Evolutionary conservation across 2,329 filamentous ascomycete species (phyloP), one percentile per base, ranked within the genome.

Genomic region (Penicillium sp.): DNA sequence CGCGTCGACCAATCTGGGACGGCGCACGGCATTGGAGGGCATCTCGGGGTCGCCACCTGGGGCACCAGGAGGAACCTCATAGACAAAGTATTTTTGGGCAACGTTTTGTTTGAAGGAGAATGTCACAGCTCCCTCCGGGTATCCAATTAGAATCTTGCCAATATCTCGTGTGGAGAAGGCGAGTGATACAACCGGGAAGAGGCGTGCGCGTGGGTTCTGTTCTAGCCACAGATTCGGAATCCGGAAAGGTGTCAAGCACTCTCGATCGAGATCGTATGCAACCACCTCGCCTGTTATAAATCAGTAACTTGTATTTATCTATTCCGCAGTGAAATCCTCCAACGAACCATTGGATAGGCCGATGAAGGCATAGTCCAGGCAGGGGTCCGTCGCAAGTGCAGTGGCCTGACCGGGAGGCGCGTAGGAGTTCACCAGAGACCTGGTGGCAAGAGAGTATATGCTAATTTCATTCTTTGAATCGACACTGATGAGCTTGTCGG

Each of bases 81-180:
- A 97, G 59, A 92, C 81, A 63, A 95, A 91, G 72, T 85, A 95
- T 57, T 88, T 87, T 42, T 85, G 76, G 0, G 90, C 80, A 53
- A 86, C 81, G 65, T 91, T 92, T 69, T 95, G 88, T 75, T 99
- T 97, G 79, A 99, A 95, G 2, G 90, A 95, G 73, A 95, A 99
- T 54, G 94, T 82, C 42, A 90, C 90, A 5, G 89, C 91, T 13
- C 94, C 94, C 60, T 92, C 84, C 0, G 84, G 84, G 69, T 97
- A 99, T n/a, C 88, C 92, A 51, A 99, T 88, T 51, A 99, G 74
- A 24, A 99, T 78, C 64, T 90, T 91, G 4, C 94, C 94, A 58
- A 97, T 89, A 68, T 99, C 94, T 62, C 91, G 82, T 2, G 94
- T 92, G 65, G 97, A 94, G 61, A 97, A 80, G 53, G 90, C 84